Percentiles rank a stretch among this genome's conserved stretches.
These are phyloP conservation scores for Chlorophyllum brunneum DNA, from an alignment of 768 basidiomycete species.

Conservation along the genomic window DNA sequence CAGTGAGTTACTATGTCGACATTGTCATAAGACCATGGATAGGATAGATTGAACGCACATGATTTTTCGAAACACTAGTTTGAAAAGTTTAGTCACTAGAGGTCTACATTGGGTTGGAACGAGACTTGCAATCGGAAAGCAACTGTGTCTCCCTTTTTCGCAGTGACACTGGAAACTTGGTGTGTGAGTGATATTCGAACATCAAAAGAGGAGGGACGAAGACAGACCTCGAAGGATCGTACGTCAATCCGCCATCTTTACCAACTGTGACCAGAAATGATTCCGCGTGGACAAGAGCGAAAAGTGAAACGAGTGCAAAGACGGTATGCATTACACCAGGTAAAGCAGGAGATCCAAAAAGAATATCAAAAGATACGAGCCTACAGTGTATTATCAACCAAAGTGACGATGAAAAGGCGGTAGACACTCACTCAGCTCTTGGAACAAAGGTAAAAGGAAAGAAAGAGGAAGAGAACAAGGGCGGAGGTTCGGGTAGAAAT, in stretches of 20 bases:
- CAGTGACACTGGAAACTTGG: conserved; percentile 25
- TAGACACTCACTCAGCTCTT: conserved; percentile 31
- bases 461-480: conserved; percentile 9
- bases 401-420: conserved; percentile 13
- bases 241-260: conserved; percentile 21
- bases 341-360: background rate
- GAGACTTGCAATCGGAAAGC: conserved; percentile 41
- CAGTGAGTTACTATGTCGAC: too few relatives aligned
- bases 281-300: conserved; percentile 25
- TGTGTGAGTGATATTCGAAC: background rate
- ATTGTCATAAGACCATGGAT: background rate
- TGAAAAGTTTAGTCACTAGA: background rate
- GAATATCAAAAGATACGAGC: background rate
- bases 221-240: conserved; percentile 23
- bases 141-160: conserved; percentile 34
- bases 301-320: conserved; percentile 21
- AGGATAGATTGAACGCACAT: conserved; percentile 23
- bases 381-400: background rate
- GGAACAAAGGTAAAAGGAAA: conserved; percentile 15
- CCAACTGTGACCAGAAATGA: conserved; percentile 32
- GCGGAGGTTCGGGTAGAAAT: conserved; percentile 11
- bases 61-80: conserved; percentile 33
- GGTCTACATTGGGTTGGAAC: background rate
- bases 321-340: conserved; percentile 20
- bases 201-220: background rate